Conservation (phyloP, 1,139 yeast genomes). For the Lodderomyces jiufengensis region DNA sequence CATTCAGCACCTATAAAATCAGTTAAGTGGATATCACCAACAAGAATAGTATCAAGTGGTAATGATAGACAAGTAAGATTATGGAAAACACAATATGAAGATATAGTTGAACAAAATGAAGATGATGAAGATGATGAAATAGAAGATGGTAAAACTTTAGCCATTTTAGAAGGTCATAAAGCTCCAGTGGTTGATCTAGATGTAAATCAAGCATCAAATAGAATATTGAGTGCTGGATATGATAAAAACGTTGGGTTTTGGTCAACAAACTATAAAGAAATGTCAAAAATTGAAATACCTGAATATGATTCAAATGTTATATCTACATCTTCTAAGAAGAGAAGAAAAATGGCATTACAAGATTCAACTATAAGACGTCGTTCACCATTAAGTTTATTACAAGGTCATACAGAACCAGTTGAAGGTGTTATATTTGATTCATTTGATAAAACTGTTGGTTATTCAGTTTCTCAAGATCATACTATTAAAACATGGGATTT, state of each 20-base stretch:
- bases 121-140: constrained; percentile 40
- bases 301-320: constrained; percentile 46
- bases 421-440: constrained; percentile 77
- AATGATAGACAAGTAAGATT: constrained; percentile 84
- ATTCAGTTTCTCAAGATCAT: constrained; percentile 95
- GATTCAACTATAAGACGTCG: constrained; percentile 78
- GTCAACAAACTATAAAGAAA: constrained; percentile 83
- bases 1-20: constrained; percentile 84
- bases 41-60: constrained; percentile 80
- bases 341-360: constrained; percentile 76
- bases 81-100: constrained; percentile 69
- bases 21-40: constrained; percentile 72
- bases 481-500: constrained; percentile 95
- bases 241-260: constrained; percentile 83
- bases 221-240: constrained; percentile 80
- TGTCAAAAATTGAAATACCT: constrained; percentile 68
- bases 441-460: constrained; percentile 73
- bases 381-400: constrained; percentile 72
- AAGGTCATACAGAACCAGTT: constrained; percentile 83
- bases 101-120: constrained; percentile 23
- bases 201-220: constrained; percentile 46
- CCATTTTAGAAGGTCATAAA: constrained; percentile 83
- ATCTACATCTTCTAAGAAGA: constrained; percentile 82
- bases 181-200: constrained; percentile 81
- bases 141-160: constrained; percentile 72